Evolutionary conservation across 106 monocot genomes (phyloP), one percentile per base, ranked within the genome.

Genomic region (Apostasia shenzhenica): DNA sequence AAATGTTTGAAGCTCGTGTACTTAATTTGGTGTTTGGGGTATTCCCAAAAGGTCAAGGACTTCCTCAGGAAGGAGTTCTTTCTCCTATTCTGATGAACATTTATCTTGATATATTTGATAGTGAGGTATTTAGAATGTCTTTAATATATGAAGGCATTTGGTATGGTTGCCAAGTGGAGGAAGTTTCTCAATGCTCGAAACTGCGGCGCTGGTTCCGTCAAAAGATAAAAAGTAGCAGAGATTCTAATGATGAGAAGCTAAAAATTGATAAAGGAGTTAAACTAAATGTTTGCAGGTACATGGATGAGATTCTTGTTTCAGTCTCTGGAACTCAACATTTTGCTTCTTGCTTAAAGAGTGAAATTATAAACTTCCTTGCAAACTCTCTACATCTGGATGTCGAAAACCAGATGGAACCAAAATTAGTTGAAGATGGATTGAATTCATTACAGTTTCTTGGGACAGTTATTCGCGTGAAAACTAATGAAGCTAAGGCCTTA

Each of bases 71-170:
- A 79, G 97, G 97, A 49, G 75, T 81, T 48, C 78, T 99, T 13
- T 92, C 97, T 9, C 89, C 97, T 54, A 81, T 99, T 55, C 69
- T 99, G 67, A 99, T 87, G 85, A 99, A 99, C 62, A 90, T 99
- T 52, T 99, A 99, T 82, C 89, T 92, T 13, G 76, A 81, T 59
- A 73, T 58, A 37, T 77, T 99, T 45, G 95, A 97, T 45, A 76
- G 68, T 47, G 89, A 97, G 67, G 52, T 92, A 6, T 78, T 87
- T 46, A 81, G 77, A 54, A 74, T 99, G 49, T 83, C 70, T 68
- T 79, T 99, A 92, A 83, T 75, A 73, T 81, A 92, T 67, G 97
- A 99, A 84, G 89, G 77, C 37, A 71, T 92, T 60, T 49, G 71
- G 59, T 37, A 49, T 26, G 73, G 76, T 37, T 44, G 46, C 55